A percentile compares a stretch with the other conserved stretches of the same genome.
Conservation (phyloP, 805 yeast genomes). For the Candida silvatica region DNA sequence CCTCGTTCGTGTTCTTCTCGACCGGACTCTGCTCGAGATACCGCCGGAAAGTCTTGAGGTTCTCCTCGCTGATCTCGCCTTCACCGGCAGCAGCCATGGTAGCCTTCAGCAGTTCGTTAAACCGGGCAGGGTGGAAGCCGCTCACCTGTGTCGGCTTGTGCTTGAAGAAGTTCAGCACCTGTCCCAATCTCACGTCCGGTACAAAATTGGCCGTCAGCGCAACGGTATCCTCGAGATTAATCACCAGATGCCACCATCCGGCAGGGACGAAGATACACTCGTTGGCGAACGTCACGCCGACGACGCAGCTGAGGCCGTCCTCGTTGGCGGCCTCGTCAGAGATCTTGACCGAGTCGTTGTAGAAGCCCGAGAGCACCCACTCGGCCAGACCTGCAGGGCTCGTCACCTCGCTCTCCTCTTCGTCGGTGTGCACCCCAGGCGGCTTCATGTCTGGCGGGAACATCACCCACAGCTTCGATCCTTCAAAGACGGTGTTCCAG, state of each 20-base stretch:
- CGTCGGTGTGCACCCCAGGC: slow-evolving; percentile 78
- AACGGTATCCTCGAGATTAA: slow-evolving; percentile 73
- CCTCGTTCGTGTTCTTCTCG: slow-evolving; percentile 41
- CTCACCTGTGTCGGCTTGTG: slow-evolving; percentile 64
- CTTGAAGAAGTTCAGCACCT: slow-evolving; percentile 59
- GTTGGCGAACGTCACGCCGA: slow-evolving; percentile 73
- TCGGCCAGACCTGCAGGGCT: slow-evolving; percentile 90
- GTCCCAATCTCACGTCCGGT: slow-evolving; percentile 52
- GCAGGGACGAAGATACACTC: slow-evolving; percentile 86
- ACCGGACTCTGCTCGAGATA: slow-evolving; percentile 7
- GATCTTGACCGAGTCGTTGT: slow-evolving; percentile 53
- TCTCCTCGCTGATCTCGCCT: slow-evolving; percentile 9
- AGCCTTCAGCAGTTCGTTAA: slow-evolving; percentile 27
- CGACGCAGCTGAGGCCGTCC: slow-evolving; percentile 35
- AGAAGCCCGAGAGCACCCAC: slow-evolving; percentile 81
- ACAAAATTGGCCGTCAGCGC: slow-evolving; percentile 90
- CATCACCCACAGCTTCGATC: slow-evolving; percentile 83
- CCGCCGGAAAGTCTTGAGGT: slow-evolving; percentile 5
- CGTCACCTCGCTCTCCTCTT: slow-evolving; percentile 79
- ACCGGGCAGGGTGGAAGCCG: slow-evolving; percentile 61
- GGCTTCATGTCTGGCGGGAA: slow-evolving; percentile 69
- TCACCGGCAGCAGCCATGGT: slow-evolving; percentile 17
- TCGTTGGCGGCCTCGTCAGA: slow-evolving; percentile 26
- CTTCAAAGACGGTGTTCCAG: slow-evolving; percentile 76
- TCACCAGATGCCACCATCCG: slow-evolving; percentile 97